Evolutionary conservation across 306 rosid species (phyloP).

Genomic region (Vicia sativa): DNA sequence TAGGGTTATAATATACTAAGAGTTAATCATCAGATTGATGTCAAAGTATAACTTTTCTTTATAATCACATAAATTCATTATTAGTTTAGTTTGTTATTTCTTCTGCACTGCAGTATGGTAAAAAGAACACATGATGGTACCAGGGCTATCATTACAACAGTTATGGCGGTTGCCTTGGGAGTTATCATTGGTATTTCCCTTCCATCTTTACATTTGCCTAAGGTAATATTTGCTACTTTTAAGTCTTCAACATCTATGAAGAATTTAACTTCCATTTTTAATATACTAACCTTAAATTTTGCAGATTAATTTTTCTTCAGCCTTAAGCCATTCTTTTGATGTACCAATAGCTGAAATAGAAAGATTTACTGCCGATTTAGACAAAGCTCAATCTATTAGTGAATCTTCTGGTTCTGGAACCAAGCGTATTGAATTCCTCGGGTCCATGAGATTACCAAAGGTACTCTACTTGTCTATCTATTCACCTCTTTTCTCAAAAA

Average conservation of each 20-base stretch:
- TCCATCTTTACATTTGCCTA: conserved; percentile 56
- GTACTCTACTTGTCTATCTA: conserved; percentile 38
- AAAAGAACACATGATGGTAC: conserved; percentile 65
- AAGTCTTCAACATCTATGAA: background rate
- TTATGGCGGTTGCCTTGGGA: conserved; percentile 72
- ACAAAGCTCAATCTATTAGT: conserved; percentile 40
- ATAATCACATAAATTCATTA: conserved; percentile 1
- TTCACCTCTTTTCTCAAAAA: conserved; percentile 8
- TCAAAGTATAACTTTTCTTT: no score
- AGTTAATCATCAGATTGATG: no score
- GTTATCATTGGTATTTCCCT: conserved; percentile 76
- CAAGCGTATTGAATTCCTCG: conserved; percentile 54
- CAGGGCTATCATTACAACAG: conserved; percentile 56
- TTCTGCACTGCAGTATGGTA: conserved; percentile 50
- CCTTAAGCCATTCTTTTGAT: conserved; percentile 65
- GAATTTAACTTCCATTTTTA: conserved; percentile 33
- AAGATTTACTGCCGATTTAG: conserved; percentile 46
- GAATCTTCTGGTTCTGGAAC: conserved; percentile 45
- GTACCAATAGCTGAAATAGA: conserved; percentile 63
- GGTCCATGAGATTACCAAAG: conserved; percentile 64
- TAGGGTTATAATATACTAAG: no score
- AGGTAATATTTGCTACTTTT: conserved; percentile 55
- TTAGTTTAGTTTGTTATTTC: conserved; percentile 19
- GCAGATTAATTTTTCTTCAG: conserved; percentile 79
- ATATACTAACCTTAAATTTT: conserved; percentile 36